A percentile compares a stretch with the other conserved stretches of the same genome.
Evolutionary conservation across 768 basidiomycete species (phyloP).

Genomic region (Macrocybe gigantea): DNA sequence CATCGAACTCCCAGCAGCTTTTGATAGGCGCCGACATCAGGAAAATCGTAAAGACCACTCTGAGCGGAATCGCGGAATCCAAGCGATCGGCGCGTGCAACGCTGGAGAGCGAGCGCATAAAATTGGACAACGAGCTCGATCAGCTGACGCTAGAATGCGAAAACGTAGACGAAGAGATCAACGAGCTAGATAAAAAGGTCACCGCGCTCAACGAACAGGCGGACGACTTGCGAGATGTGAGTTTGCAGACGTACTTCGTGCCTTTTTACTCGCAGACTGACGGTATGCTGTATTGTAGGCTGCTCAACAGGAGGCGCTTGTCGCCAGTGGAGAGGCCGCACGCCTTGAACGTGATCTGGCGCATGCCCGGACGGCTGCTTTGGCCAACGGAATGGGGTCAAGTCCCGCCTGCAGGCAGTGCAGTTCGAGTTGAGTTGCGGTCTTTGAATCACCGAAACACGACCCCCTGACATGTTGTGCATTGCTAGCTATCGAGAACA

Average conservation of each 20-base stretch:
- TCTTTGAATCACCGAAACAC: slow-evolving; percentile 5
- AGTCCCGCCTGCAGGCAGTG: slow-evolving; percentile 67
- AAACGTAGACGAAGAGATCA: slow-evolving; percentile 73
- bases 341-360: slow-evolving; percentile 69
- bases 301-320: slow-evolving; percentile 67
- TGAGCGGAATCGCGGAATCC: slow-evolving; percentile 65
- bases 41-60: slow-evolving; percentile 69
- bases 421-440: slow-evolving; percentile 60
- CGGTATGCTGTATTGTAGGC: slow-evolving; percentile 36
- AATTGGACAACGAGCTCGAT: slow-evolving; percentile 80
- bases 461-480: slow-evolving; percentile 3
- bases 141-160: slow-evolving; percentile 72
- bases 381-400: slow-evolving; percentile 78
- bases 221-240: slow-evolving; percentile 76
- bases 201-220: slow-evolving; percentile 66
- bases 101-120: slow-evolving; percentile 73
- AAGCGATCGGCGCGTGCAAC: slow-evolving; percentile 64
- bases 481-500: slow-evolving; percentile 68
- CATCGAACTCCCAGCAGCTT: slow-evolving; percentile 63
- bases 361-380: slow-evolving; percentile 68
- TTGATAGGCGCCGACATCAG: slow-evolving; percentile 66
- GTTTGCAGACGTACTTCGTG: slow-evolving; percentile 13
- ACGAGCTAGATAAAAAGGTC: slow-evolving; percentile 70
- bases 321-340: slow-evolving; percentile 59
- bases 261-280: background rate